phyloP scores from a whole-genome alignment of 2,329 filamentous ascomycete species.

The Thelonectria discophora region DNA sequence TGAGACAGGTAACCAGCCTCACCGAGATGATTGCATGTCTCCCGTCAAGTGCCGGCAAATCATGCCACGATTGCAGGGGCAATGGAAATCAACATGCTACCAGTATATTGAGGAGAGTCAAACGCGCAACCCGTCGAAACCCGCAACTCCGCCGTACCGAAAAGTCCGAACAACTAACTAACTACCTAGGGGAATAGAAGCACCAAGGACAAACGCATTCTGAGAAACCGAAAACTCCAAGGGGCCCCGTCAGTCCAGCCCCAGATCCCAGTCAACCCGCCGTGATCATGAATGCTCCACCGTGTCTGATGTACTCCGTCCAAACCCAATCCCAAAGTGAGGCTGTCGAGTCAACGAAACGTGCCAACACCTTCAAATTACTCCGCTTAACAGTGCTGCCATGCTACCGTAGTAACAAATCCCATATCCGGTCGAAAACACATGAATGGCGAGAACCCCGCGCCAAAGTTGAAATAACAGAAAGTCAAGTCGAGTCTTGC shows the following conservation, averaged over 20 bases:
- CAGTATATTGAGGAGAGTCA: slow-evolving; percentile 37
- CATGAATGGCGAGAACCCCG: slow-evolving; percentile 31
- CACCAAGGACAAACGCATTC: slow-evolving; percentile 20
- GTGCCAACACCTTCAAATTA: slow-evolving; percentile 33
- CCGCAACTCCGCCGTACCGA: slow-evolving; percentile 34
- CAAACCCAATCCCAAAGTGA: slow-evolving; percentile 39
- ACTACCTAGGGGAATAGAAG: slow-evolving; percentile 10
- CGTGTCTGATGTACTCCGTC: slow-evolving; percentile 40
- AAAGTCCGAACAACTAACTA: slow-evolving; percentile 21
- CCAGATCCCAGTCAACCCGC: slow-evolving; percentile 29
- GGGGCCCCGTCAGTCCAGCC: slow-evolving; percentile 29
- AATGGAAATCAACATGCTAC: neutral
- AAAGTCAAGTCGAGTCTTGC: slow-evolving; percentile 38
- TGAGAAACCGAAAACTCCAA: slow-evolving; percentile 23
- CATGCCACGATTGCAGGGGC: neutral
- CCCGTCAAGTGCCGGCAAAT: neutral
- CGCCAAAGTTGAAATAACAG: slow-evolving; percentile 29
- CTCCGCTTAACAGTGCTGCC: slow-evolving; percentile 37
- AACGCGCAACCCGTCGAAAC: slow-evolving; percentile 31
- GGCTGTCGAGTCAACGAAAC: slow-evolving; percentile 38
- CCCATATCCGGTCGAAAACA: slow-evolving; percentile 22
- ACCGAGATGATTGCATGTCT: neutral
- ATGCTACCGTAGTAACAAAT: slow-evolving; percentile 14
- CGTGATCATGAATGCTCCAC: slow-evolving; percentile 38
- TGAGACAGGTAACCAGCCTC: neutral